Evolutionary conservation across 2,329 filamentous ascomycete genomes (phyloP), one percentile per base, ranked within the genome.

Genomic region (Aspergillus terreus): DNA sequence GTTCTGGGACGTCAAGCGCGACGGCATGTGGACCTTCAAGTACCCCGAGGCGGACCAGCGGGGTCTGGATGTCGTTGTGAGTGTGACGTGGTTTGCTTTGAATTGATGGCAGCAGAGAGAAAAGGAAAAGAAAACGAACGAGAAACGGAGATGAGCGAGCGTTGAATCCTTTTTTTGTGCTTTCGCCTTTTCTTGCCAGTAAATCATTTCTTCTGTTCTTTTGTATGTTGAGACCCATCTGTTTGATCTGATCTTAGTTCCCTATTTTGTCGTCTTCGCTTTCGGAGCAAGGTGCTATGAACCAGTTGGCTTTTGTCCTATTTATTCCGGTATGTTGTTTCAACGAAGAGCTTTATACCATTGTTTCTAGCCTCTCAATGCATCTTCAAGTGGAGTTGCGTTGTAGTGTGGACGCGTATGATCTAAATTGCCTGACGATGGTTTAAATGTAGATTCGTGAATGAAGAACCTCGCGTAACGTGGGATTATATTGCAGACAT

Each of bases 21-120:
- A 78, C 58, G 76, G 76, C 41, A 78, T 78, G 76, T 78, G 76
- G 75, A 78, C 74, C 46, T 78, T 71, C 64, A 78, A 78, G 64
- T 78, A 77, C 60, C 69, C 73, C 21, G 73, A 70, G 27, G 75
- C 67, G 9, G 72, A 74, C 55, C 72, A 71, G 57, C 74, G 70
- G 58, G 76, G 76, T 2, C 54, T 78, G 53, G 76, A 78, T 59
- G 70, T 78, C 46, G 75, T 78, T 32, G 66, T 78, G 30, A 76
- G 72, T 51, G 69, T 78, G 50, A 74, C 76, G 19, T 78, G 76
- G 76, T 74, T 78, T 51, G 68, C 69, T 7, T 55, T 71, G 54
- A 58, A 64, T 46, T 71, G 59, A 52, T 32, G 48, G 25, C 14
- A 10, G 15, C 6, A 17, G 5, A n/a, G 35, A 10, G 7, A 33